Conservation (phyloP, 768 basidiomycete species). For the Mycena epipterygia region DNA sequence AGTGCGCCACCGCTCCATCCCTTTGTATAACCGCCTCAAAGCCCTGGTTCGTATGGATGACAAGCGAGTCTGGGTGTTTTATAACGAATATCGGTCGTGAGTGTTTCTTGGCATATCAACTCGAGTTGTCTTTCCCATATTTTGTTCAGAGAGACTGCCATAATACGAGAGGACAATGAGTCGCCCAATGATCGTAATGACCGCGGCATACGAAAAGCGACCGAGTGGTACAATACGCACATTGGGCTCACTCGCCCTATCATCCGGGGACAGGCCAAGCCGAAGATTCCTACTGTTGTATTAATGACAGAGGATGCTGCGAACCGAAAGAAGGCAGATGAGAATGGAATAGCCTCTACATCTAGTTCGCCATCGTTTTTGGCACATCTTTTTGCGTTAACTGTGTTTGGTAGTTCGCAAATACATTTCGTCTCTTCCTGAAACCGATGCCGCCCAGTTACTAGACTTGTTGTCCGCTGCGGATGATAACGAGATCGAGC, state of each 20-base stretch:
- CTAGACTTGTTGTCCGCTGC: slow-evolving; percentile 85
- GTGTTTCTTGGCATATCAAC: slow-evolving; percentile 44
- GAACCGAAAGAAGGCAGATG: slow-evolving; percentile 82
- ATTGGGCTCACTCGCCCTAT: slow-evolving; percentile 66
- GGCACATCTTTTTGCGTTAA: background rate
- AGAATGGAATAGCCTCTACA: slow-evolving; percentile 68
- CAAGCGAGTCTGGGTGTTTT: slow-evolving; percentile 87
- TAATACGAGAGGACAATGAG: slow-evolving; percentile 82
- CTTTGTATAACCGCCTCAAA: slow-evolving; percentile 93
- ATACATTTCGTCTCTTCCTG: slow-evolving; percentile 84
- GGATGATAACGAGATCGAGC: slow-evolving; percentile 74
- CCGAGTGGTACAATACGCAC: slow-evolving; percentile 90
- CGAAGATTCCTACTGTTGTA: slow-evolving; percentile 71
- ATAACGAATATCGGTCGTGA: slow-evolving; percentile 88
- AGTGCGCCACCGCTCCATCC: slow-evolving; percentile 94
- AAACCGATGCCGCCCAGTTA: slow-evolving; percentile 65
- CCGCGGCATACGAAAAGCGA: slow-evolving; percentile 90
- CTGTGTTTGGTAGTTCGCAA: slow-evolving; percentile 66
- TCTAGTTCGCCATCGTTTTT: slow-evolving; percentile 64
- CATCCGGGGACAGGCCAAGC: slow-evolving; percentile 62
- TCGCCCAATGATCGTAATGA: slow-evolving; percentile 96
- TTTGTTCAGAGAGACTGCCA: slow-evolving; percentile 78
- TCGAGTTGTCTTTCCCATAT: background rate
- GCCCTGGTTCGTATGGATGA: slow-evolving; percentile 88
- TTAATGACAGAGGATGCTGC: slow-evolving; percentile 92